Evolutionary conservation across 495 filamentous ascomycete genomes (phyloP).

Genomic region (Neurospora sp.): DNA sequence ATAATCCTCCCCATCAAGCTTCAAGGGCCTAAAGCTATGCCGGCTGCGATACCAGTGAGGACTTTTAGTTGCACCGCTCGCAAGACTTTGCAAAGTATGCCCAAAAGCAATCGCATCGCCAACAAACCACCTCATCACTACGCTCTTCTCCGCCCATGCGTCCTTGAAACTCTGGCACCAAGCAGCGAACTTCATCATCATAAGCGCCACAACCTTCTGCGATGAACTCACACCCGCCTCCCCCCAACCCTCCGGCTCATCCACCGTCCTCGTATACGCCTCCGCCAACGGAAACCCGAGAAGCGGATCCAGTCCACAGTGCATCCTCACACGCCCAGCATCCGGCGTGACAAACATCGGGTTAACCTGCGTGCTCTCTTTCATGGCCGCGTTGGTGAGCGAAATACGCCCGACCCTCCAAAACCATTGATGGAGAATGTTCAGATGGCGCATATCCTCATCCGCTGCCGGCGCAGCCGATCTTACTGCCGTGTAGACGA

Average conservation of each 20-base stretch:
- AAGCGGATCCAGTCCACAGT: conserved; percentile 18
- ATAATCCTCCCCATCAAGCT: conserved; percentile 10
- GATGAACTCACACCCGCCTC: not conserved
- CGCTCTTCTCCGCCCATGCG: not conserved
- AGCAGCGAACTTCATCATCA: conserved; percentile 9
- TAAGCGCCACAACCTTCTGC: not conserved
- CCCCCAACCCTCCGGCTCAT: not conserved
- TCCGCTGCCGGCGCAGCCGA: not conserved
- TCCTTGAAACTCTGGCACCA: conserved; percentile 14
- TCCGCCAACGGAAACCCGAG: conserved; percentile 22
- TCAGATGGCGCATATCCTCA: not conserved
- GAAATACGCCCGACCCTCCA: not conserved
- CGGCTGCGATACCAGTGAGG: not conserved
- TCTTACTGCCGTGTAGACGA: not conserved
- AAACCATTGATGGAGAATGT: not conserved
- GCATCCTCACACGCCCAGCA: conserved; percentile 1
- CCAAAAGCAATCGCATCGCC: conserved; percentile 15
- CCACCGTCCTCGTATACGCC: conserved; percentile 3
- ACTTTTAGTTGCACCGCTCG: not conserved
- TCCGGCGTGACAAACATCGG: conserved; percentile 9
- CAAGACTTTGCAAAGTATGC: conserved; percentile 9
- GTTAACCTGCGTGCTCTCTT: conserved; percentile 4
- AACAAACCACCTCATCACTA: conserved; percentile 10
- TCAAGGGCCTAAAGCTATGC: not conserved
- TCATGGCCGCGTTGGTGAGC: not conserved